phyloP scores from a whole-genome alignment of 352 stramenopile species.

The Phytophthora cactorum region DNA sequence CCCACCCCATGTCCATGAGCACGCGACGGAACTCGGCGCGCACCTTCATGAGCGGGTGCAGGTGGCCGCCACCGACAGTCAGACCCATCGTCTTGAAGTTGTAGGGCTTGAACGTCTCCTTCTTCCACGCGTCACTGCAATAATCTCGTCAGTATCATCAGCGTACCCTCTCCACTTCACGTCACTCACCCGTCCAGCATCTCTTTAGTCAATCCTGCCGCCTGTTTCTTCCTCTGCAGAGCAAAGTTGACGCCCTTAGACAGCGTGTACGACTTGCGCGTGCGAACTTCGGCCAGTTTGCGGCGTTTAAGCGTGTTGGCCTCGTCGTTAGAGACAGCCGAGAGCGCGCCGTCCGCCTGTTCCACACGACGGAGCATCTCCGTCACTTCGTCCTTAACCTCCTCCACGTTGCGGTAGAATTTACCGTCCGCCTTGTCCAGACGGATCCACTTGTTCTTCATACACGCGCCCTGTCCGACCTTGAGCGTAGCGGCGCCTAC shows the following conservation, averaged over 20 bases:
- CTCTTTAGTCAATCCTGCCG: conserved; percentile 98
- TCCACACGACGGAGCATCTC: conserved; percentile 90
- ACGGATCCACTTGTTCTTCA: conserved; percentile 98
- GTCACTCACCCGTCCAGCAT: conserved; percentile 95
- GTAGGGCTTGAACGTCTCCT: conserved; percentile 98
- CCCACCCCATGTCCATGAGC: conserved; percentile 98
- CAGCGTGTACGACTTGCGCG: conserved; percentile 95
- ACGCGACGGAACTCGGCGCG: conserved; percentile 98
- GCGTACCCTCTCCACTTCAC: background rate
- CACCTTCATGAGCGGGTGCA: conserved; percentile 98
- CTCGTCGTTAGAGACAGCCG: conserved; percentile 72
- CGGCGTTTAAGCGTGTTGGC: conserved; percentile 85
- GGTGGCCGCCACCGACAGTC: conserved; percentile 94
- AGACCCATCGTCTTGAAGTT: conserved; percentile 98
- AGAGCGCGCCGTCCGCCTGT: conserved; percentile 57
- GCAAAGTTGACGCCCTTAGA: conserved; percentile 94
- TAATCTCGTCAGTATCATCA: conserved; percentile 18
- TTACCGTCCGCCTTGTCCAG: conserved; percentile 92
- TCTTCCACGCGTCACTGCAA: conserved; percentile 92
- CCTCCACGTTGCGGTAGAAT: conserved; percentile 82
- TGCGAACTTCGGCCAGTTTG: conserved; percentile 82
- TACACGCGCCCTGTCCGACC: conserved; percentile 96
- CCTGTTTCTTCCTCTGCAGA: conserved; percentile 95
- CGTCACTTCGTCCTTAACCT: conserved; percentile 70
- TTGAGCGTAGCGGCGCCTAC: conserved; percentile 92